Evolutionary conservation across 345 rosid species (phyloP), one percentile per base, ranked within the genome.

Genomic region (Corymbia maculata): DNA sequence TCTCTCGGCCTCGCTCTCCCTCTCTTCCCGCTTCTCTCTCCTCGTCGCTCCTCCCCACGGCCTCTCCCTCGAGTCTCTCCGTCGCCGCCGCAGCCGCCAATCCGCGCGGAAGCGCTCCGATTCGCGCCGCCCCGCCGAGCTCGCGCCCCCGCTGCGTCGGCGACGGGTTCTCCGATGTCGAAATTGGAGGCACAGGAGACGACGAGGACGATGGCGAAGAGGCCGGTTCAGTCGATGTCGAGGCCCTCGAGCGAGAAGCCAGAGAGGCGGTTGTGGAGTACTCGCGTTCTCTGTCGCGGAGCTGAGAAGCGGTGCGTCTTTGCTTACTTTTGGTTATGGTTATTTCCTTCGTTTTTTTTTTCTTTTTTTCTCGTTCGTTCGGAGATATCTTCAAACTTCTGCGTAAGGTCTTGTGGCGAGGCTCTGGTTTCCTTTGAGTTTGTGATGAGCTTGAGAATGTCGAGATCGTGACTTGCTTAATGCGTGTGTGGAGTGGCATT

Each of bases 221-320:
- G 57, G 87, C 85, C 14, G 66, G 55, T 85, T 87, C 70, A 24
- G 55, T 96, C 79, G 99, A 96, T 86, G 88, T 93, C 64, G 93
- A 94, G 52, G 91, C 89, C 68, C 95, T 97, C 16, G 97, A 97
- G 89, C 90, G 92, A 53, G 98, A 97, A 92, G 99, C 99, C 2
- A 88, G 90, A 59, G 93, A 87, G n/a, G 97, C 94, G 28, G 98
- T 90, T 49, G 90, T 89, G 15, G 97, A 95, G 66, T 96, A 90
- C 85, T 91, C 97, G 30, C 55, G 91, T 9, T 94, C 94, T n/a
- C 89, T 97, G 85, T 95, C 96, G 88, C 94, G 94, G 90, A 94
- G 84, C 90, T 97, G n/a, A 93, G 45, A 89, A 90, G 94, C 82
- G 97, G 98, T 97, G 51, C 79, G 26, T 52, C 88, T 44, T 86